phyloP scores from a whole-genome alignment of 495 filamentous ascomycete species.

The Podospora comata region DNA sequence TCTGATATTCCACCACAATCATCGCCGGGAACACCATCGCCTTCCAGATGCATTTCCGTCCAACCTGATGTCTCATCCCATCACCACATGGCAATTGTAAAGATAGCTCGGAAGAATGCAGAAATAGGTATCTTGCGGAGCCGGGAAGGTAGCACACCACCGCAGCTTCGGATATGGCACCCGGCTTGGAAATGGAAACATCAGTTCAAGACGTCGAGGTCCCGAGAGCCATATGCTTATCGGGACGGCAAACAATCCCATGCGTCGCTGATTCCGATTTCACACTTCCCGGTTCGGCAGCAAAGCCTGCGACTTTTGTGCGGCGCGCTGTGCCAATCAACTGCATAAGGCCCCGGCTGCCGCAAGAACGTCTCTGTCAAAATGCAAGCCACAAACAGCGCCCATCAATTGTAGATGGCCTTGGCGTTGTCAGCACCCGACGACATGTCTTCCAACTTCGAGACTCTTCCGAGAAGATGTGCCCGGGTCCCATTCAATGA shows the following conservation, averaged over 20 bases:
- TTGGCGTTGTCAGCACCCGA: slow-evolving; percentile 7
- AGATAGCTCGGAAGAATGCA: background rate
- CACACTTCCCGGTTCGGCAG: background rate
- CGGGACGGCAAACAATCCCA: background rate
- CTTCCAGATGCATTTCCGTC: background rate
- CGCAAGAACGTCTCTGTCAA: background rate
- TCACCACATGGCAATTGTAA: background rate
- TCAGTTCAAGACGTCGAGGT: no score
- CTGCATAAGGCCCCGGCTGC: background rate
- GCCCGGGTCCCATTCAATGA: background rate
- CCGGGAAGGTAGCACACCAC: background rate
- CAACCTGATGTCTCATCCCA: background rate
- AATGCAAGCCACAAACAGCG: slow-evolving; percentile 7
- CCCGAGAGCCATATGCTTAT: background rate
- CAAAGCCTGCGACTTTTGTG: slow-evolving; percentile 19
- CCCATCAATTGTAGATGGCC: background rate
- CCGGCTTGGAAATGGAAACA: no score
- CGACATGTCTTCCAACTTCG: slow-evolving; percentile 7
- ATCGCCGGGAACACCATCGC: background rate
- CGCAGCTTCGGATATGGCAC: background rate
- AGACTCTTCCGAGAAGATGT: background rate
- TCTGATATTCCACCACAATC: background rate
- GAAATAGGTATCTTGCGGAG: background rate
- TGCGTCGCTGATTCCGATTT: background rate
- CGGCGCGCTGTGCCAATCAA: background rate